These are phyloP conservation scores for Chrysosporium queenslandicum DNA, from an alignment of 2,329 filamentous ascomycete genomes.

Conservation along the genomic window DNA sequence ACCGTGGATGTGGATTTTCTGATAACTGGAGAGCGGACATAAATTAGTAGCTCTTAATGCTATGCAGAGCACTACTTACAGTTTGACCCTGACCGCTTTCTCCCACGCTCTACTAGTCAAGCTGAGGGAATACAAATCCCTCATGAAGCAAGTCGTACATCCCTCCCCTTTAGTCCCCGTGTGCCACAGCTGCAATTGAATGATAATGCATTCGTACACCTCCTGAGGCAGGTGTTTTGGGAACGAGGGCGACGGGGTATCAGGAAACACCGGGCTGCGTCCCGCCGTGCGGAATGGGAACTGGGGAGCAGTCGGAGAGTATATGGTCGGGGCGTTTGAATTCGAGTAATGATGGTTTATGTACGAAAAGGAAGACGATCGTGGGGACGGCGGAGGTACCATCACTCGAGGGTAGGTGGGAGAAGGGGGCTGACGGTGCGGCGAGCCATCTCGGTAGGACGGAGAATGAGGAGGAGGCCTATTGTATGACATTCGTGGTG, in stretches of 20 bases:
- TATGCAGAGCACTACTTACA: conserved; percentile 34
- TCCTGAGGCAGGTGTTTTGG: conserved; percentile 44
- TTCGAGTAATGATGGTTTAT: conserved; percentile 25
- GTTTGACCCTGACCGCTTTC: conserved; percentile 39
- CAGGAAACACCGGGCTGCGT: conserved; percentile 19
- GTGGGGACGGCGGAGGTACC: conserved; percentile 23
- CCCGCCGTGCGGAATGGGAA: conserved; percentile 31
- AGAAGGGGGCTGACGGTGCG: conserved; percentile 19
- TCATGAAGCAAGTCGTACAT: conserved; percentile 46
- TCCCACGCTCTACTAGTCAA: conserved; percentile 50
- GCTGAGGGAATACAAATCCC: conserved; percentile 45
- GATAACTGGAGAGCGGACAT: conserved; percentile 34
- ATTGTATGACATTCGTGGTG: conserved; percentile 26
- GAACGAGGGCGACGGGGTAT: conserved; percentile 20
- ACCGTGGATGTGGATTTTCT: conserved; percentile 40
- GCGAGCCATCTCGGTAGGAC: conserved; percentile 20
- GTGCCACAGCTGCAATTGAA: conserved; percentile 42
- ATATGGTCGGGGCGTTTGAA: conserved; percentile 32
- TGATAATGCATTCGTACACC: conserved; percentile 47
- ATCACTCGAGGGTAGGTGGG: conserved; percentile 17
- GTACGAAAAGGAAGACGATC: conserved; percentile 17
- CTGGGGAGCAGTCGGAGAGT: conserved; percentile 30
- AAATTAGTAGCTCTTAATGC: not conserved
- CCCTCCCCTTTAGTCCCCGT: conserved; percentile 25
- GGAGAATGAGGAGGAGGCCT: conserved; percentile 19